phyloP scores from a whole-genome alignment of 139 green algal species.

The Coelastrella sp. region DNA sequence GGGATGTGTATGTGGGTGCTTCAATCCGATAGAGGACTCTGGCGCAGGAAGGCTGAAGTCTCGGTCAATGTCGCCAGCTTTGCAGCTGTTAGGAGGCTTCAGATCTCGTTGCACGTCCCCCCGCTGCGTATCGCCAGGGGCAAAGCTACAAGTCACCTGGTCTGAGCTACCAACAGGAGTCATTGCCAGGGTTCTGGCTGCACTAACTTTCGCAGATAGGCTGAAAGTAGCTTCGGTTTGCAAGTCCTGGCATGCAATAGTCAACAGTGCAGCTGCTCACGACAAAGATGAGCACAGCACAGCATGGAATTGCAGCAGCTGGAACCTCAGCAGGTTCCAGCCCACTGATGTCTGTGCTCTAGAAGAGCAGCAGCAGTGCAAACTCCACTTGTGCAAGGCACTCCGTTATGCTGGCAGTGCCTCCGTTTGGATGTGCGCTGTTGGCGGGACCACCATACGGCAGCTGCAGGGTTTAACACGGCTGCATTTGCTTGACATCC shows the following conservation, averaged over 20 bases:
- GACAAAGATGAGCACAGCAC: background rate
- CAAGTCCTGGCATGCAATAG: background rate
- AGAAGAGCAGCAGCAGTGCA: slow-evolving; percentile 20
- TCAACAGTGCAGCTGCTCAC: slow-evolving; percentile 24
- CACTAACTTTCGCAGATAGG: background rate
- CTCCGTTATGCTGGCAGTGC: slow-evolving; percentile 17
- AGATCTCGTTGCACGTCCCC: background rate
- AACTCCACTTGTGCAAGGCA: slow-evolving; percentile 25
- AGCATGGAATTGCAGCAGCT: background rate
- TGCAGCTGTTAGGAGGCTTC: background rate
- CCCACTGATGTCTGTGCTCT: background rate
- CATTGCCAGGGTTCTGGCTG: background rate
- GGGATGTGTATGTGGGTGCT: background rate
- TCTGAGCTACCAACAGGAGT: background rate
- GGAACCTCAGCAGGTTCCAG: background rate
- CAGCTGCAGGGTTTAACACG: background rate
- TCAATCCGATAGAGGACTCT: background rate
- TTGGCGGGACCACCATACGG: background rate
- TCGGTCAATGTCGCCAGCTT: background rate
- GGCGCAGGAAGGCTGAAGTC: background rate
- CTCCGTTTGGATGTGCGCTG: background rate
- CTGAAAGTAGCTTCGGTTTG: background rate
- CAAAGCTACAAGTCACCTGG: background rate
- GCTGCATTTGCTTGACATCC: slow-evolving; percentile 22
- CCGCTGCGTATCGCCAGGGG: background rate